Percentiles rank a stretch among this genome's conserved stretches.
Conservation (phyloP, 2,329 filamentous ascomycete genomes). For the Colletotrichum endophyticum region DNA sequence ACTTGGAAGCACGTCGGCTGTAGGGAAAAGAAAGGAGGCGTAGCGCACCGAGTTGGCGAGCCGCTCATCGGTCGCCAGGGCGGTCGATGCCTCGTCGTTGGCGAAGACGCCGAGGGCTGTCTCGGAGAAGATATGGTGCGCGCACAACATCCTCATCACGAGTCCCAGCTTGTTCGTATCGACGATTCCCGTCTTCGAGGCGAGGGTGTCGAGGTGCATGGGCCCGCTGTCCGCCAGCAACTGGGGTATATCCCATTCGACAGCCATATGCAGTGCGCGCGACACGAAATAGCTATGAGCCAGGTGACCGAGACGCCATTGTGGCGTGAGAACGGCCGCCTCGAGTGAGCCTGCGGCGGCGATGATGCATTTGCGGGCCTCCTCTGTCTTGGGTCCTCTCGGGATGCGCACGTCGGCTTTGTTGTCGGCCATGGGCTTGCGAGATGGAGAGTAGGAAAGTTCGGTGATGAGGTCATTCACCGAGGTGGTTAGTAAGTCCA, state of each 20-base stretch:
- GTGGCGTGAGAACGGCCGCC: constrained; percentile 4
- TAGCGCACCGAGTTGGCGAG: constrained; percentile 10
- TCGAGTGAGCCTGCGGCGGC: neutral
- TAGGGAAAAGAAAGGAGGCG: constrained; percentile 9
- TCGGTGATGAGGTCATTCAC: constrained; percentile 1
- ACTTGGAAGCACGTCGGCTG: neutral
- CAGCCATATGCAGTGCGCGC: constrained; percentile 13
- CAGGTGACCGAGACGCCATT: constrained; percentile 10
- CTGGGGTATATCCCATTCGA: constrained; percentile 8
- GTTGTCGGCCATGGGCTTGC: neutral
- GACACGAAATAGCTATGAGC: constrained; percentile 3
- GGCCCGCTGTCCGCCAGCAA: neutral
- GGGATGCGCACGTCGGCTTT: neutral
- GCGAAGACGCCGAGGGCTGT: neutral
- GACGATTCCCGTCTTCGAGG: constrained; percentile 3
- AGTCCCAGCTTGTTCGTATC: constrained; percentile 8
- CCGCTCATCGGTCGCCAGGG: neutral
- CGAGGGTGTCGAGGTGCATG: neutral
- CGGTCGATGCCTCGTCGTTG: constrained; percentile 8
- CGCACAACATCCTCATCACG: constrained; percentile 13
- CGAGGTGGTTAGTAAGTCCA: neutral
- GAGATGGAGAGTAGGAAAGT: neutral
- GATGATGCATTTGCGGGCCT: constrained; percentile 6
- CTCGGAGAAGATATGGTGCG: constrained; percentile 12
- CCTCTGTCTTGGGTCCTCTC: neutral